Evolutionary conservation across 257 asterid species (phyloP), one percentile per base, ranked within the genome.

Genomic region (Plantago ovata): DNA sequence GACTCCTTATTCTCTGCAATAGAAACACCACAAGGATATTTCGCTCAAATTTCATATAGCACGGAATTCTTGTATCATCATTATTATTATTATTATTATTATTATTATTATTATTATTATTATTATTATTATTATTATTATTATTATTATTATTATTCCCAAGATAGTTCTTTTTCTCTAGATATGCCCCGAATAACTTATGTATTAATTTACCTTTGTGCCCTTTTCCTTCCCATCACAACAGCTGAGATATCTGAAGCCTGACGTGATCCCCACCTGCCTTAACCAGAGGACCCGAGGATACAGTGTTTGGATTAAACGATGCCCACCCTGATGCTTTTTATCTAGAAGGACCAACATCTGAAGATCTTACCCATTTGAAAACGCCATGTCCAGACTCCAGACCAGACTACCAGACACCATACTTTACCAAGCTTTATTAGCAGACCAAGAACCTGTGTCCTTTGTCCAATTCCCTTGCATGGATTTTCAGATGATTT

Each of bases 191-290:
- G 57, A 63, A 78, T 68, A 75, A 84, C 95, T 92, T 85, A 91
- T 91, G 73, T 74, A 63, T 80, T 75, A 63, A 83, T 74, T 81
- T 73, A 80, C 96, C 87, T 85, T 69, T 85, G 90, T 92, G 79
- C 81, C 79, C 83, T 80, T 73, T 77, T 89, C 94, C 80, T 79
- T 78, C 80, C 81, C 70, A 69, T 77, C 71, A 65, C 75, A 86
- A 84, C 98, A 92, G 96, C 96, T 79, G 94, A 85, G 87, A 77
- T 77, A 79, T 74, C 78, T 79, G 97, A 81, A 80, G 98, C 95
- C 91, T 65, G 95, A 86, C 79, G 96, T 82, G 88, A 80, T 72
- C 86, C 94, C 95, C 94, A 77, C 81, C 84, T 69, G 95, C 91
- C 95, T 79, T 77, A 88, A 89, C 95, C 98, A 56, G 97, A 83